Percentiles rank a stretch among this genome's conserved stretches.
Evolutionary conservation across 2,329 filamentous ascomycete species (phyloP).

Genomic region (Epichloe festucae): DNA sequence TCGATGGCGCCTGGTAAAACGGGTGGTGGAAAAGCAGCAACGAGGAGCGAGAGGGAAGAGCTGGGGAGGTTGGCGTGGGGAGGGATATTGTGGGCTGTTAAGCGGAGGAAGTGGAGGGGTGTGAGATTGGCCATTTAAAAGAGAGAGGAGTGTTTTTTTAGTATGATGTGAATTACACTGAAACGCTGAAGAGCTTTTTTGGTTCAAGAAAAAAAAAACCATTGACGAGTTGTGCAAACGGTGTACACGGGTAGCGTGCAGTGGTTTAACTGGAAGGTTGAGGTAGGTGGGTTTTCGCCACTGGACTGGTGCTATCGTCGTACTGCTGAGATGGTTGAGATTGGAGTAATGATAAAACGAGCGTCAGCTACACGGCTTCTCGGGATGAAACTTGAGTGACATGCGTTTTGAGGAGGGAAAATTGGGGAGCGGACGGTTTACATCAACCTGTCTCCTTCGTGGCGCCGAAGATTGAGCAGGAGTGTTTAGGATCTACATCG

Average conservation of each 20-base stretch:
- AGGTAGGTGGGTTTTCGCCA: not conserved
- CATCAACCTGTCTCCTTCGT: not conserved
- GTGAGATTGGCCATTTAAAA: not conserved
- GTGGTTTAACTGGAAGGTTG: not conserved
- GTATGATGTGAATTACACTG: too few species aligned
- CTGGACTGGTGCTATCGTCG: not conserved
- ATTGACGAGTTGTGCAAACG: not conserved
- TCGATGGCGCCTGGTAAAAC: not conserved
- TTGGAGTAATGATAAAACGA: not conserved
- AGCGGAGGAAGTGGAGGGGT: constrained; percentile 32
- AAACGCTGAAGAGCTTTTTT: not conserved
- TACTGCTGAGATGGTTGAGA: not conserved
- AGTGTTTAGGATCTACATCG: not conserved
- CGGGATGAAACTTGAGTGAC: not conserved
- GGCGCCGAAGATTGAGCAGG: too few species aligned
- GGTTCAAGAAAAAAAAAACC: not conserved
- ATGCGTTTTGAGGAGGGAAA: not conserved
- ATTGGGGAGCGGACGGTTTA: not conserved
- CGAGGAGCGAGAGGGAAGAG: constrained; percentile 49
- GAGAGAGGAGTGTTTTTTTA: not conserved
- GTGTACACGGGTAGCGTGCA: not conserved
- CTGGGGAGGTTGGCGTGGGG: constrained; percentile 46
- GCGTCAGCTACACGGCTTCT: not conserved
- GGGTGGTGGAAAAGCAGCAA: not conserved
- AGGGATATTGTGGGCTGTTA: constrained; percentile 48